Conservation (phyloP, 2,329 filamentous ascomycete species). For the Tolypocladium sp. region DNA sequence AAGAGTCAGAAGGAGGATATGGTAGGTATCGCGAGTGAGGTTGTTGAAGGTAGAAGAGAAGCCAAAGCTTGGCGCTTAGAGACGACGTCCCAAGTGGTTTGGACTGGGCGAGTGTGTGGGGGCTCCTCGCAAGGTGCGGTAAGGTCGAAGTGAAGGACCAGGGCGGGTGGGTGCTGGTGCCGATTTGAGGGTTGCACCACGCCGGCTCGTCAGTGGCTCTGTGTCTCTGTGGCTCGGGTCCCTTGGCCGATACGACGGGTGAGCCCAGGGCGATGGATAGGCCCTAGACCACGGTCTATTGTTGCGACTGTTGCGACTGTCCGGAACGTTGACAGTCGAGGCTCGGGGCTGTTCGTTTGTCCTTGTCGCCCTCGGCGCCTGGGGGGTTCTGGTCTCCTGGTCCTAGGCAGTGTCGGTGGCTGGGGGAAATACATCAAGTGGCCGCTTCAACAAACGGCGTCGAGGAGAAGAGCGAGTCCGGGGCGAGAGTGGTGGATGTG, state of each 20-base stretch:
- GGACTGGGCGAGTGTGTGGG: not conserved
- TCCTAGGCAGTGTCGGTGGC: not conserved
- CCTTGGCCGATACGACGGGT: not conserved
- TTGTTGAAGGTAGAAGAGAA: not conserved
- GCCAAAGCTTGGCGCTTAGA: not conserved
- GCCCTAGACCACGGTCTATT: not conserved
- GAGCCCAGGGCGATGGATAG: not conserved
- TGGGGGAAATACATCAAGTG: not conserved
- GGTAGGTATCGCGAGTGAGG: not conserved
- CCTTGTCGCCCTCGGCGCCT: not conserved
- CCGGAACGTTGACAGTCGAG: not conserved
- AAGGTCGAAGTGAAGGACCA: not conserved
- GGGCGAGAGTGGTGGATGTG: not conserved
- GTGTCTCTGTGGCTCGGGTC: not conserved
- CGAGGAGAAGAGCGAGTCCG: not conserved
- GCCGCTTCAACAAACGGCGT: not conserved
- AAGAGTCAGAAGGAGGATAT: not conserved
- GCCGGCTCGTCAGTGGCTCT: not conserved
- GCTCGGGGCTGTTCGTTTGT: not conserved
- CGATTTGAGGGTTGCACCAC: not conserved
- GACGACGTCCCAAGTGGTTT: not conserved
- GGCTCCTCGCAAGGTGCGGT: not conserved
- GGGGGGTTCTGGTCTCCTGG: not conserved
- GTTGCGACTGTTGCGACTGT: not conserved
- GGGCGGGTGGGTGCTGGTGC: not conserved